Evolutionary conservation across 441 rosid genomes (phyloP).

Genomic region (Corymbia citriodora): DNA sequence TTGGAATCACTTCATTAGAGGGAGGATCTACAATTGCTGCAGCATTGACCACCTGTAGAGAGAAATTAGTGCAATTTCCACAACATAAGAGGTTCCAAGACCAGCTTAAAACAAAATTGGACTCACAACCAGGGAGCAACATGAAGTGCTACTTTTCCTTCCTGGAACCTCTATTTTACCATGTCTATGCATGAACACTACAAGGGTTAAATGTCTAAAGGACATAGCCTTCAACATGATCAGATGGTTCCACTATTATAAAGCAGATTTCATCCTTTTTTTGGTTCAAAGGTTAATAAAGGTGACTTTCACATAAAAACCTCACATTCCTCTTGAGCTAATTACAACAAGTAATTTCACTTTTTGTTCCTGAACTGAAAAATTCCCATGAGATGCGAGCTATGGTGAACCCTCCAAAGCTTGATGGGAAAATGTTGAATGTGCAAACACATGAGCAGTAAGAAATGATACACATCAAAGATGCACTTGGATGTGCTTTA

Average conservation of each 20-base stretch:
- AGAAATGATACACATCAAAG: not conserved
- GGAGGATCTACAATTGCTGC: conserved; percentile 76
- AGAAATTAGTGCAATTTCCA: not conserved
- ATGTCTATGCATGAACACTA: not conserved
- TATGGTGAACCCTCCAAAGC: not conserved
- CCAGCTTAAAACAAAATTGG: not conserved
- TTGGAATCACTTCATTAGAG: conserved; percentile 44
- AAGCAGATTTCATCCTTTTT: not conserved
- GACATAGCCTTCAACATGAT: not conserved
- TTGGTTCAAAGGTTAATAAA: not conserved
- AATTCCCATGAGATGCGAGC: not conserved
- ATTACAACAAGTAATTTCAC: not conserved
- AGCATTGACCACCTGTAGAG: conserved; percentile 59
- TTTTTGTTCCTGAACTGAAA: not conserved
- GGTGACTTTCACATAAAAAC: not conserved
- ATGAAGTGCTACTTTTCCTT: not conserved
- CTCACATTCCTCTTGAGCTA: not conserved
- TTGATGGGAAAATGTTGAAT: not conserved
- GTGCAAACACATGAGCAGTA: not conserved
- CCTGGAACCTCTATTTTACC: not conserved
- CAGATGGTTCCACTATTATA: not conserved
- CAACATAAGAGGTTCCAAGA: not conserved
- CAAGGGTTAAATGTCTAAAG: not conserved
- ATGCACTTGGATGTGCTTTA: not conserved
- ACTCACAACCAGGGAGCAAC: not conserved